Conservation (phyloP, 1,284 basidiomycete genomes). For the Cutaneotrichosporon sp. region DNA sequence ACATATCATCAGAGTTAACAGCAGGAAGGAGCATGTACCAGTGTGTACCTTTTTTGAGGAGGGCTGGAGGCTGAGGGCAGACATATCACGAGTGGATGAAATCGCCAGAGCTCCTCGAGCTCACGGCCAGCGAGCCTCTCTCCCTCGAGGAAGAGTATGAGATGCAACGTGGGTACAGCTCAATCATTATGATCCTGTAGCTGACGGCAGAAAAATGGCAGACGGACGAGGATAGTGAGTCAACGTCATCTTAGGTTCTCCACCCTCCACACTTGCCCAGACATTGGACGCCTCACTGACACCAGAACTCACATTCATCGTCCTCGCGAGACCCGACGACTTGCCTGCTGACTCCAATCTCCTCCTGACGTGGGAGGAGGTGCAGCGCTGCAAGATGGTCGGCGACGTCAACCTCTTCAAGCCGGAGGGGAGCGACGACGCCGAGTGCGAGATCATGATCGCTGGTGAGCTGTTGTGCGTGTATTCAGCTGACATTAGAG, state of each 20-base stretch:
- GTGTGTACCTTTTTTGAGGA: slow-evolving; percentile 44
- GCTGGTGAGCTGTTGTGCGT: slow-evolving; percentile 58
- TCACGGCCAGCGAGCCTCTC: slow-evolving; percentile 84
- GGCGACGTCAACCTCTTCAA: slow-evolving; percentile 32
- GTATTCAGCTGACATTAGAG: slow-evolving; percentile 4
- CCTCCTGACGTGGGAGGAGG: slow-evolving; percentile 36
- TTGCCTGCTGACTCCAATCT: slow-evolving; percentile 15
- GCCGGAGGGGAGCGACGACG: slow-evolving; percentile 58
- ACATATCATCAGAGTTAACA: slow-evolving; percentile 9
- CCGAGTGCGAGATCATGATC: slow-evolving; percentile 80
- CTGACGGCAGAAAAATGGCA: slow-evolving; percentile 71
- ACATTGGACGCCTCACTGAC: neutral
- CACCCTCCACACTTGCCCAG: neutral
- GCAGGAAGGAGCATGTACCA: slow-evolving; percentile 62
- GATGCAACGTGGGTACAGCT: slow-evolving; percentile 75
- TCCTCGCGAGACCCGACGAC: slow-evolving; percentile 60
- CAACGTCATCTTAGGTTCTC: neutral
- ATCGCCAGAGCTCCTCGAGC: slow-evolving; percentile 66
- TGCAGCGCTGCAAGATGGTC: slow-evolving; percentile 20
- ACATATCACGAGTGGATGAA: slow-evolving; percentile 92
- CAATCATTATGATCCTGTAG: too few species aligned
- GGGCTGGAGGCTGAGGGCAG: slow-evolving; percentile 53
- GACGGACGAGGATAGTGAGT: slow-evolving; percentile 76
- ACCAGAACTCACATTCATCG: slow-evolving; percentile 84
- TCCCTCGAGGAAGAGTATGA: slow-evolving; percentile 79